A percentile compares a stretch with the other conserved stretches of the same genome.
phyloP scores from a whole-genome alignment of 345 rosid species.

The Pistacia vera region DNA sequence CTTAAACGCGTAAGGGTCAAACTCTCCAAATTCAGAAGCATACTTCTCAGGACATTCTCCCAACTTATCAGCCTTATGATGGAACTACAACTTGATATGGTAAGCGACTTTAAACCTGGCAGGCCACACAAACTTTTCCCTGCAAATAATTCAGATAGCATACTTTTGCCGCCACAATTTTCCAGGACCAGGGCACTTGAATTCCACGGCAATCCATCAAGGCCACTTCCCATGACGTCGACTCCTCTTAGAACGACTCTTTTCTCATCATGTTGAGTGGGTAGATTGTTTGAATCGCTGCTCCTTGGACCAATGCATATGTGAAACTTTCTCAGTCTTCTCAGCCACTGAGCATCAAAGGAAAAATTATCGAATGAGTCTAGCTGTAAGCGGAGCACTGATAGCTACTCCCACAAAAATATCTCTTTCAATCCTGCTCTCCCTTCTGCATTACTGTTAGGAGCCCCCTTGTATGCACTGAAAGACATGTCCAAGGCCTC shows the following conservation, averaged over 20 bases:
- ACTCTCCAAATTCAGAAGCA: conserved; percentile 35
- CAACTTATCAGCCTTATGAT: conserved; percentile 25
- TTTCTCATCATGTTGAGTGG: conserved; percentile 35
- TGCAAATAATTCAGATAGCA: conserved; percentile 24
- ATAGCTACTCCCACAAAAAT: conserved; percentile 25
- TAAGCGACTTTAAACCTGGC: conserved; percentile 26
- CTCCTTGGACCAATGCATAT: conserved; percentile 27
- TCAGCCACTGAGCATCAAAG: conserved; percentile 21
- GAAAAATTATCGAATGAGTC: conserved; percentile 5
- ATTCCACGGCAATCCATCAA: conserved; percentile 24
- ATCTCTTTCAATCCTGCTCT: conserved; percentile 32
- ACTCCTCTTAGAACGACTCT: conserved; percentile 35
- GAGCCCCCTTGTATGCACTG: conserved; percentile 38
- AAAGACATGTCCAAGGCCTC: conserved; percentile 39
- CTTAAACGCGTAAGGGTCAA: conserved; percentile 20
- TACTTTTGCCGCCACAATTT: conserved; percentile 30
- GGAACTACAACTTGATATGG: conserved; percentile 32
- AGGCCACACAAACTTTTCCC: conserved; percentile 20
- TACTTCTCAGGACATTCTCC: conserved; percentile 24
- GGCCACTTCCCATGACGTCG: conserved; percentile 30
- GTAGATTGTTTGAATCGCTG: conserved; percentile 23
- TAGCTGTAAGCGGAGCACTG: conserved; percentile 31
- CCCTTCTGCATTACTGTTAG: conserved; percentile 2
- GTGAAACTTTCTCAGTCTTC: conserved; percentile 27
- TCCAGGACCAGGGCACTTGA: conserved; percentile 33